phyloP scores from a whole-genome alignment of 2,329 filamentous ascomycete genomes.

The Geosmithia flava region DNA sequence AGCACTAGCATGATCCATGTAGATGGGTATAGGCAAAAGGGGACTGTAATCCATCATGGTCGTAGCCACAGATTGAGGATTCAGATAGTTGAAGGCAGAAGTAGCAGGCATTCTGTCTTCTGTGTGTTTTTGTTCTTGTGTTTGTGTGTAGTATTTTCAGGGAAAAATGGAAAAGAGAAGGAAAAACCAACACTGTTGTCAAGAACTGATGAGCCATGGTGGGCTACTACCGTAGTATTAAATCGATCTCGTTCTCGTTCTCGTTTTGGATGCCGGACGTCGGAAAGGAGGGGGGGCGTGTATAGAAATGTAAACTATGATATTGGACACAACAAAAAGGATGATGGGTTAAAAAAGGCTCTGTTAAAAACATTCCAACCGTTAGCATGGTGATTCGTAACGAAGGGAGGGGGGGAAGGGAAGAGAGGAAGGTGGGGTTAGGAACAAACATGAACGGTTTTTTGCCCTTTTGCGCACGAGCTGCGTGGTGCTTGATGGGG shows the following conservation, averaged over 20 bases:
- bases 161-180: slow-evolving; percentile 4
- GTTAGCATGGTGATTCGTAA: slow-evolving; percentile 27
- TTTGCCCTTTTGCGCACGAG: no score
- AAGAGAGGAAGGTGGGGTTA: not conserved
- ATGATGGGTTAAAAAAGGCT: not conserved
- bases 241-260: not conserved
- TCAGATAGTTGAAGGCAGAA: slow-evolving; percentile 15
- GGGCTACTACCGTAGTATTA: not conserved
- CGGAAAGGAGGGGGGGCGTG: slow-evolving; percentile 3
- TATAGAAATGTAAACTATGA: slow-evolving; percentile 2
- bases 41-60: slow-evolving; percentile 16
- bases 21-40: slow-evolving; percentile 14
- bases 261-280: not conserved
- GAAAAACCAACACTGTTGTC: slow-evolving; percentile 26
- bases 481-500: no score
- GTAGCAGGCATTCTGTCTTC: slow-evolving; percentile 8
- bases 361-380: slow-evolving; percentile 24
- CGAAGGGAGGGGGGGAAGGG: slow-evolving; percentile 3
- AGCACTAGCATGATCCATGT: slow-evolving; percentile 9
- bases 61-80: slow-evolving; percentile 16
- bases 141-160: no score
- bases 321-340: not conserved
- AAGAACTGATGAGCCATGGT: slow-evolving; percentile 26
- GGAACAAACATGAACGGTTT: not conserved
- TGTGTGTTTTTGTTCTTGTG: slow-evolving; percentile 2